These are phyloP conservation scores for Platanthera guangdongensis DNA, from an alignment of 106 monocot genomes.

Conservation along the genomic window DNA sequence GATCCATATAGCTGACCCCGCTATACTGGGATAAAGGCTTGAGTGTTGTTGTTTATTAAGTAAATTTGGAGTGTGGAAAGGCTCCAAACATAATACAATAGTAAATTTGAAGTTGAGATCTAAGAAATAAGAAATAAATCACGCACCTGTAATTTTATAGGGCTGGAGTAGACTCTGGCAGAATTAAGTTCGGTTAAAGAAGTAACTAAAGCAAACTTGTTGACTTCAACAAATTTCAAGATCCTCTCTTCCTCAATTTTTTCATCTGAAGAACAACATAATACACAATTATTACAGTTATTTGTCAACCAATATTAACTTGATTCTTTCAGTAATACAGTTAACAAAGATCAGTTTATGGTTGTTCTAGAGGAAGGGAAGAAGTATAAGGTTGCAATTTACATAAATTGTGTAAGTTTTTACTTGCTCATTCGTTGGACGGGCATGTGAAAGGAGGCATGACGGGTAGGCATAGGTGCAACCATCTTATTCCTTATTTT, in stretches of 20 bases:
- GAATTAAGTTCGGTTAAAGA: conserved; percentile 82
- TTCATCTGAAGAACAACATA: conserved; percentile 44
- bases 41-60: too few relatives aligned
- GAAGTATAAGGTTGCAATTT: background rate
- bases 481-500: too few relatives aligned
- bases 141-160: conserved; percentile 70
- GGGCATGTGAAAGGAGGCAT: too few relatives aligned
- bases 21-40: too few relatives aligned
- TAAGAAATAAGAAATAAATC: background rate
- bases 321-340: background rate
- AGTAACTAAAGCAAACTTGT: conserved; percentile 80
- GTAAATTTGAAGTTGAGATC: background rate
- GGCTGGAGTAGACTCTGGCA: conserved; percentile 71
- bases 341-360: background rate
- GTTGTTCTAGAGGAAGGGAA: background rate
- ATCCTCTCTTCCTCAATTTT: conserved; percentile 58
- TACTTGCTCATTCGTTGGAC: too few relatives aligned
- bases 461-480: too few relatives aligned
- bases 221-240: conserved; percentile 65
- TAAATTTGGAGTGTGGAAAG: too few relatives aligned
- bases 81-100: too few relatives aligned
- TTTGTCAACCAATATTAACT: background rate
- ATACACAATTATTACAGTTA: background rate
- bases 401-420: background rate
- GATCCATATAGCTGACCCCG: too few relatives aligned